These are phyloP conservation scores for Penicillium tannophilum DNA, from an alignment of 495 filamentous ascomycete species.

Conservation along the genomic window DNA sequence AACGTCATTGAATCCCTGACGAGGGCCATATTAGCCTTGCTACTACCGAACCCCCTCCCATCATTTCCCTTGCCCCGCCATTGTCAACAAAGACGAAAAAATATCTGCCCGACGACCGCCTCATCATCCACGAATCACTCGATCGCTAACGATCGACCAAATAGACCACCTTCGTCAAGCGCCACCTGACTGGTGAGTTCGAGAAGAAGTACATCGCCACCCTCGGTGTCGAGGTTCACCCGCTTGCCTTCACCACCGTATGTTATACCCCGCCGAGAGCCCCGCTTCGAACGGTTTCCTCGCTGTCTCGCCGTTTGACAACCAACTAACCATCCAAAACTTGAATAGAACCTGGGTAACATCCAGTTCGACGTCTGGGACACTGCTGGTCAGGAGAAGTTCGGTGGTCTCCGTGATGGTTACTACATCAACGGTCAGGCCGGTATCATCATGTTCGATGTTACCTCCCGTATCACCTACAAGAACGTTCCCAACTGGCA, in stretches of 20 bases:
- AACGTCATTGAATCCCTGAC: conserved; percentile 10
- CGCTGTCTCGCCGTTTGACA: conserved; percentile 11
- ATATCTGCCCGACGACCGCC: conserved; percentile 32
- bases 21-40: conserved; percentile 4
- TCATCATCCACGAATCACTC: conserved; percentile 16
- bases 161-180: conserved; percentile 99
- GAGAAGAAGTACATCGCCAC: conserved; percentile 99
- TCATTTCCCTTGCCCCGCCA: conserved; percentile 27
- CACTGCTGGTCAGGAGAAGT: conserved; percentile 99
- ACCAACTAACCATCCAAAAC: conserved; percentile 42
- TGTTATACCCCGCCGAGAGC: conserved; percentile 61
- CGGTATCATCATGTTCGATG: conserved; percentile 99
- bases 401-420: conserved; percentile 98
- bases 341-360: conserved; percentile 78
- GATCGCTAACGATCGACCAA: conserved; percentile 35
- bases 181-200: conserved; percentile 98
- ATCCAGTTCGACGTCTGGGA: conserved; percentile 99
- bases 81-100: conserved; percentile 34
- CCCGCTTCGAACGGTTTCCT: conserved; percentile 30
- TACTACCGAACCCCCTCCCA: conserved; percentile 10
- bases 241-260: conserved; percentile 91
- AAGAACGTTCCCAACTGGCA: conserved; percentile 99
- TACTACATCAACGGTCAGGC: conserved; percentile 99
- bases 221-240: conserved; percentile 98
- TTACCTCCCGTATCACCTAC: conserved; percentile 99